Evolutionary conservation across 257 asterid species (phyloP).

Genomic region (Nicotiana tomentosiformis): DNA sequence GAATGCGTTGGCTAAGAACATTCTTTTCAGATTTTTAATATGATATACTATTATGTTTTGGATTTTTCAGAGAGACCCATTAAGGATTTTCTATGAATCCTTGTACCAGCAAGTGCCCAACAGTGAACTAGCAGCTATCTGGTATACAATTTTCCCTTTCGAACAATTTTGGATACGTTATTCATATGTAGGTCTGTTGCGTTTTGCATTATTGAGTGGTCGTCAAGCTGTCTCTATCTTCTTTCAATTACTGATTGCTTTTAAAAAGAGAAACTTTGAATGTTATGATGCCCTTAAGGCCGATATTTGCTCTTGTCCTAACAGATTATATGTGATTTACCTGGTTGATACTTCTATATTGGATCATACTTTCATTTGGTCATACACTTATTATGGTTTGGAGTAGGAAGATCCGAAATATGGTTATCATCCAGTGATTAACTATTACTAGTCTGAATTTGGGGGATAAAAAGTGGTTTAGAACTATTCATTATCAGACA

Average conservation of each 20-base stretch:
- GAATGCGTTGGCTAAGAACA: neutral
- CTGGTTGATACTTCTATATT: slow-evolving; percentile 1
- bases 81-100: slow-evolving; percentile 74
- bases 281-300: neutral
- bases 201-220: neutral
- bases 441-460: neutral
- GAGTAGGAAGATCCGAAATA: neutral
- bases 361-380: neutral
- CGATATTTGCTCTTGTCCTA: neutral
- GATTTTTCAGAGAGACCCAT: slow-evolving; percentile 67
- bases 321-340: neutral
- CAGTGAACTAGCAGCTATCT: slow-evolving; percentile 86
- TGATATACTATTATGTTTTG: neutral
- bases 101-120: slow-evolving; percentile 65
- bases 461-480: neutral
- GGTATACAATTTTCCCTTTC: slow-evolving; percentile 33
- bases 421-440: neutral
- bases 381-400: neutral
- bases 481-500: neutral
- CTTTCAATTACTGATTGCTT: neutral
- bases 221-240: neutral
- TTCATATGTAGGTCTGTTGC: neutral
- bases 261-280: neutral
- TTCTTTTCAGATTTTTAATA: neutral
- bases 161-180: neutral